Evolutionary conservation across 2,329 filamentous ascomycete genomes (phyloP), one percentile per base, ranked within the genome.

Genomic region (Hirsutella minnesotensis): DNA sequence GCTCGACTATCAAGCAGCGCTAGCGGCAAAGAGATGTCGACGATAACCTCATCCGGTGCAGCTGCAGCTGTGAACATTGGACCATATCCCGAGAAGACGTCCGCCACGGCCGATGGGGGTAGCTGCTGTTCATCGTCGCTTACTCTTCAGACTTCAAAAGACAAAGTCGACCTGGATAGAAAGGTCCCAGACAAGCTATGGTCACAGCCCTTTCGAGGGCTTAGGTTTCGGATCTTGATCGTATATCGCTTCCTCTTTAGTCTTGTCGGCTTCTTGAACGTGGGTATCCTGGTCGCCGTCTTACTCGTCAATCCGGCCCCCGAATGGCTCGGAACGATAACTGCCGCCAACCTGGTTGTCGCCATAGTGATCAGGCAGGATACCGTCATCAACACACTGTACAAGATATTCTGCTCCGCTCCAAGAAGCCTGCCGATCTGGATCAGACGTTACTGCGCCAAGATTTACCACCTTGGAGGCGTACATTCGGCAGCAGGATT

Each of bases 201-300:
- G 20, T 49, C 54, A 3, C 63, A 64, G 33, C 60, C 59, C 5
- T 56, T 60, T 44, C 60, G 66, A 40, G 64, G 61, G 41, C 48
- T 71, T 22, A 58, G 65, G 24, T 59, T 66, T 52, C 63, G 65
- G 21, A 55, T 75, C 44, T 64, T 76, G 51, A 72, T 71, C 42
- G 62, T 70, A 19, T 79, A 79, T 50, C 68, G 75, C 20, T 67
- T 70, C 5, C 67, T 79, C 8, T 78, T 79, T 56, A 69, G 70
- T 34, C 40, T 76, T 9, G 61, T 75, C 24, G 67, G 72, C 46
- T 48, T 76, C 31, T 53, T 62, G 47, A 79, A 79, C 49, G 50
- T 70, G 35, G 63, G 62, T 21, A 72, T 70, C 27, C 61, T 74
- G 40, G 53, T 66, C 48, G 57, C 60, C 42, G 58, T 73, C 41